Percentiles rank a stretch among this genome's conserved stretches.
phyloP scores from a whole-genome alignment of 2,329 filamentous ascomycete species.

The Aureobasidium sp. region DNA sequence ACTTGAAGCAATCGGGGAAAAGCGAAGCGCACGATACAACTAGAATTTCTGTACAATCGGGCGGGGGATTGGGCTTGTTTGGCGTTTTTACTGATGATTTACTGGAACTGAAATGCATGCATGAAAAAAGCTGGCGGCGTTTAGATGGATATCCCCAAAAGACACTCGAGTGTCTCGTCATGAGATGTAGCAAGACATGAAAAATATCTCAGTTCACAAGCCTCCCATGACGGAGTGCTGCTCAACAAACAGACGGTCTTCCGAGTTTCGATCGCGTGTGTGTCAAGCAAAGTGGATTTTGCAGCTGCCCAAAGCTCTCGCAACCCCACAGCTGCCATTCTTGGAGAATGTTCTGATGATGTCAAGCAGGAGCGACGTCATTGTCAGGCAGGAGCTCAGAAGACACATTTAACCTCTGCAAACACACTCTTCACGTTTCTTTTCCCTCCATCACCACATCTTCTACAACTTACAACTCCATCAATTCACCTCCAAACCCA shows the following conservation, averaged over 20 bases:
- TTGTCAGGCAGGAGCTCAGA: not conserved
- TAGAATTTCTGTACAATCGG: constrained; percentile 4
- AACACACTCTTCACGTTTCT: constrained; percentile 11
- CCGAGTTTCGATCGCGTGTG: constrained; percentile 8
- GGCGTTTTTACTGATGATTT: constrained; percentile 15
- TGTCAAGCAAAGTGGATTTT: constrained; percentile 11
- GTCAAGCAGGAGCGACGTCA: constrained; percentile 1
- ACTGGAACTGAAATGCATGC: constrained; percentile 12
- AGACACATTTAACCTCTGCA: constrained; percentile 12
- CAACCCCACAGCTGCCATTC: constrained; percentile 2
- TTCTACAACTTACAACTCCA: constrained; percentile 10
- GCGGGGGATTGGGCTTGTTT: not conserved
- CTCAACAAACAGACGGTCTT: constrained; percentile 1
- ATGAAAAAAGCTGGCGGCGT: constrained; percentile 14
- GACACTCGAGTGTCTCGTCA: constrained; percentile 5
- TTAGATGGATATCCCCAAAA: constrained; percentile 1
- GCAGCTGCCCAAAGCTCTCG: constrained; percentile 7
- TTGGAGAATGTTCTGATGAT: constrained; percentile 4
- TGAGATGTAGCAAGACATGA: not conserved
- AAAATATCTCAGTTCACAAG: not conserved
- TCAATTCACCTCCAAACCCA: constrained; percentile 3
- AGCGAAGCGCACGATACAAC: constrained; percentile 6
- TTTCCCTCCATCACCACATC: constrained; percentile 7
- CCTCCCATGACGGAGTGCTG: constrained; percentile 13
- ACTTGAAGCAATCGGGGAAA: constrained; percentile 1